A percentile compares a stretch with the other conserved stretches of the same genome.
phyloP scores from a whole-genome alignment of 1,139 yeast genomes.

The Suhomyces maxii region DNA sequence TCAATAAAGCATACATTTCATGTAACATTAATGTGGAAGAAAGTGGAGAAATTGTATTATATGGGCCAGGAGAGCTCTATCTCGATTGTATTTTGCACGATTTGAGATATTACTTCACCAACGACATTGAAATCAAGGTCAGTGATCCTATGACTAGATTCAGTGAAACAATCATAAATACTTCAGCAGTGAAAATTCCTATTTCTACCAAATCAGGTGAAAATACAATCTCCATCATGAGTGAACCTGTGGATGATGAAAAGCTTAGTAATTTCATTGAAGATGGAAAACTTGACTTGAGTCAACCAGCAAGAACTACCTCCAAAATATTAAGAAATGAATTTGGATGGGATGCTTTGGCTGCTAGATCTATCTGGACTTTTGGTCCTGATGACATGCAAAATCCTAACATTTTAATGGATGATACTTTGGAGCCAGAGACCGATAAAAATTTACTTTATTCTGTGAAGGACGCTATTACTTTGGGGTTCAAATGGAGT shows the following conservation, averaged over 20 bases:
- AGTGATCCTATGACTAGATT: slow-evolving; percentile 84
- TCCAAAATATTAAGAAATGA: slow-evolving; percentile 56
- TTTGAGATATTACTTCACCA: slow-evolving; percentile 57
- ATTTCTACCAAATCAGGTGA: slow-evolving; percentile 56
- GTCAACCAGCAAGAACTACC: slow-evolving; percentile 41
- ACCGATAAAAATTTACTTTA: slow-evolving; percentile 57
- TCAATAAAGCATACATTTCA: slow-evolving; percentile 66
- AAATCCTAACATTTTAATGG: slow-evolving; percentile 60
- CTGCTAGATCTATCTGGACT: slow-evolving; percentile 81
- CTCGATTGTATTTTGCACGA: slow-evolving; percentile 84
- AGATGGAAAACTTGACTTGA: slow-evolving; percentile 42
- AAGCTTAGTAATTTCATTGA: slow-evolving; percentile 60
- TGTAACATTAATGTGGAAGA: slow-evolving; percentile 73
- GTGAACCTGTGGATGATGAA: slow-evolving; percentile 66
- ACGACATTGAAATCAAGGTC: slow-evolving; percentile 69
- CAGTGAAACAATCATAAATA: slow-evolving; percentile 71
- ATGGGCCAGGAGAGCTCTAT: slow-evolving; percentile 87
- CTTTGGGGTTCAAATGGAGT: slow-evolving; percentile 84
- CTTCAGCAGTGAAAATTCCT: slow-evolving; percentile 66
- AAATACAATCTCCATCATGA: slow-evolving; percentile 65
- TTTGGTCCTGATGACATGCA: slow-evolving; percentile 64
- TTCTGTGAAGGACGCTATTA: slow-evolving; percentile 53
- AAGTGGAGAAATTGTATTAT: slow-evolving; percentile 80
- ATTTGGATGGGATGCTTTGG: slow-evolving; percentile 80
- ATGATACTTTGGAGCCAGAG: slow-evolving; percentile 77